Evolutionary conservation across 352 stramenopile species (phyloP).

Genomic region (Pythium sukuiense): DNA sequence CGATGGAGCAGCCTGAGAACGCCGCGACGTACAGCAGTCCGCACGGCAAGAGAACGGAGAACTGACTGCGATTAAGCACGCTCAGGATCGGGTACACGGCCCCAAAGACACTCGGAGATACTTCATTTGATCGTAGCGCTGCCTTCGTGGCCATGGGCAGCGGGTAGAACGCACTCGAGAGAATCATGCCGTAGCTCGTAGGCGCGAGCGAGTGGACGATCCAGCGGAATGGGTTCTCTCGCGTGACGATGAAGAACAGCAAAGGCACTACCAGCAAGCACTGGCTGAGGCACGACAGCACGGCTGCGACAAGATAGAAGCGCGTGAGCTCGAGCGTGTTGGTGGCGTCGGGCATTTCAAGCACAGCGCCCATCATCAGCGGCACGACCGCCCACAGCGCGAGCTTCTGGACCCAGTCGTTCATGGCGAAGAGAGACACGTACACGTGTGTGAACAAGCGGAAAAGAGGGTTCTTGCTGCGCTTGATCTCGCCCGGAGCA

Average conservation of each 20-base stretch:
- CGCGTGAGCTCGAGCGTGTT: slow-evolving; percentile 39
- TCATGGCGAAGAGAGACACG: slow-evolving; percentile 55
- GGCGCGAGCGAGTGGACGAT: slow-evolving; percentile 40
- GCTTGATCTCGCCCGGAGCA: slow-evolving; percentile 25
- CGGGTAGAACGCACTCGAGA: slow-evolving; percentile 48
- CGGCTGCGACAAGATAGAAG: slow-evolving; percentile 45
- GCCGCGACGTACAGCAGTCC: slow-evolving; percentile 48
- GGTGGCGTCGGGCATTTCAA: slow-evolving; percentile 35
- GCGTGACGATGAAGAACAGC: slow-evolving; percentile 50
- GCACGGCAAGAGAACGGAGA: slow-evolving; percentile 44
- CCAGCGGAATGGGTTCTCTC: slow-evolving; percentile 56
- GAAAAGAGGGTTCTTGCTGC: slow-evolving; percentile 55
- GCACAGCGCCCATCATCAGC: slow-evolving; percentile 45
- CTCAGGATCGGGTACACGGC: slow-evolving; percentile 59
- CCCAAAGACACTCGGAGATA: slow-evolving; percentile 52
- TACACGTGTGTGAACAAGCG: slow-evolving; percentile 63
- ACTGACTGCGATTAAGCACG: slow-evolving; percentile 52
- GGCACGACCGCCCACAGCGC: slow-evolving; percentile 47
- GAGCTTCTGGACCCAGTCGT: slow-evolving; percentile 59
- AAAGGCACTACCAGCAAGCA: slow-evolving; percentile 46
- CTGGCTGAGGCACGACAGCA: slow-evolving; percentile 33
- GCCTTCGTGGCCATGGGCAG: slow-evolving; percentile 57
- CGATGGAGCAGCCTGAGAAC: slow-evolving; percentile 49
- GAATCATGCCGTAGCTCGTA: slow-evolving; percentile 48
- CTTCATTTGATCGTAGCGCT: slow-evolving; percentile 48